Evolutionary conservation across 148 eudicot genomes (phyloP).

Genomic region (Salicornia ramosissima): DNA sequence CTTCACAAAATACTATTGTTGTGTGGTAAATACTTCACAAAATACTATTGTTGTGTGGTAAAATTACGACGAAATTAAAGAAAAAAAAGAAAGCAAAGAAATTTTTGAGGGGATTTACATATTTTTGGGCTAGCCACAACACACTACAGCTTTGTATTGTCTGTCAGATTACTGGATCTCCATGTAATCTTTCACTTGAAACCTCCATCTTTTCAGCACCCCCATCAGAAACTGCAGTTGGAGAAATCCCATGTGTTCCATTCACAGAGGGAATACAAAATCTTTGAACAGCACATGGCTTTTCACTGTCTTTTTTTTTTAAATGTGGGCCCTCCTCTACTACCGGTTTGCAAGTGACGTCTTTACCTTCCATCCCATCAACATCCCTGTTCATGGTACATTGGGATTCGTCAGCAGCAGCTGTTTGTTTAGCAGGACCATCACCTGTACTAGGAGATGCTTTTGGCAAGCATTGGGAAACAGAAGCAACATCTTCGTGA

Average conservation of each 20-base stretch:
- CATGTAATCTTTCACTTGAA: constrained; percentile 10
- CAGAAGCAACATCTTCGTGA: constrained; percentile 16
- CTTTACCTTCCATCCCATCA: background rate
- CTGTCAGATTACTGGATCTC: constrained; percentile 6
- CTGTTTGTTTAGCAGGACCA: constrained; percentile 10
- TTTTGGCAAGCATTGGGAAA: constrained; percentile 15
- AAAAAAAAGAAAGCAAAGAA: background rate
- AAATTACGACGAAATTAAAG: background rate
- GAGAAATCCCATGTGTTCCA: constrained; percentile 5
- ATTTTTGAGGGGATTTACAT: constrained; percentile 5
- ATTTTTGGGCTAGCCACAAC: background rate
- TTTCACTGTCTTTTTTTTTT: constrained; percentile 11
- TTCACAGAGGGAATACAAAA: constrained; percentile 11
- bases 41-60: background rate
- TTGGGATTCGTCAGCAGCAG: constrained; percentile 14
- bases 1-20: too few species aligned
- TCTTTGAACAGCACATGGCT: constrained; percentile 6
- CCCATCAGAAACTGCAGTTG: background rate
- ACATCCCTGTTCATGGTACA: constrained; percentile 12
- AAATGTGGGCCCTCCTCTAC: background rate
- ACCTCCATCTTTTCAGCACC: constrained; percentile 8
- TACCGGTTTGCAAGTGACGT: constrained; percentile 9
- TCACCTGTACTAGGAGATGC: constrained; percentile 19
- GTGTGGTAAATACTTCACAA: background rate
- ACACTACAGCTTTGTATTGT: background rate